Evolutionary conservation across 1,139 yeast genomes (phyloP), one percentile per base, ranked within the genome.

Genomic region (Taphrina flavorubra): DNA sequence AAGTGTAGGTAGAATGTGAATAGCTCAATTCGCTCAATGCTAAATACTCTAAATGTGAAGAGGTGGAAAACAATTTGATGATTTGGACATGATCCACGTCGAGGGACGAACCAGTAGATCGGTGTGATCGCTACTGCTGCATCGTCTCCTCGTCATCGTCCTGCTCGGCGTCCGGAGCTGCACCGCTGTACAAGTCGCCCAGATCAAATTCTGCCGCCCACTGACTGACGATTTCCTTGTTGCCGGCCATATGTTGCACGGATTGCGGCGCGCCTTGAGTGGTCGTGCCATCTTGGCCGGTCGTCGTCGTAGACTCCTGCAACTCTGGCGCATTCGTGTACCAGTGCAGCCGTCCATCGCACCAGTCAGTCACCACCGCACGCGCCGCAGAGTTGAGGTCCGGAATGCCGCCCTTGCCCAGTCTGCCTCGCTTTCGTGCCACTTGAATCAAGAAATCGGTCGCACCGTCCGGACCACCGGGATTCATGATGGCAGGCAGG

Each of bases 141-240:
- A 44, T 44, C n/a, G 25, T 47, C 39, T 58, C 62, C 25, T 31
- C 62, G 18, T 58, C 62, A 7, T 31, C 62, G 1, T 55, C 44
- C 20, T 25, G n/a, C 14, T 56, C 60, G 13, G 13, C 57, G 6
- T 44, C 47, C 6, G 47, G 47, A 11, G 49, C 60, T 5, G 58
- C 58, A 20, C 60, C 60, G 42, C 62, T 58, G 53, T 58, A 46
- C 73, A 92, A 82, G 7, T 91, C 92, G 76, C 90, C 97, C 74
- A 94, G 83, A 78, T 92, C 97, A 77, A 94, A 92, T 79, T 92
- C 99, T 77, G 90, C 85, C 18, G 98, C 89, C 98, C 99, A 94
- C 74, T 86, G 84, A n/a, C 84, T 80, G 31, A 95, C 99, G 75
- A 94, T 85, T 16, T 90, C 86, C 62, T 95, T 89, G 76, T 89